A percentile compares a stretch with the other conserved stretches of the same genome.
Conservation (phyloP, 2,329 filamentous ascomycete genomes). For the Talaromyces sp. region DNA sequence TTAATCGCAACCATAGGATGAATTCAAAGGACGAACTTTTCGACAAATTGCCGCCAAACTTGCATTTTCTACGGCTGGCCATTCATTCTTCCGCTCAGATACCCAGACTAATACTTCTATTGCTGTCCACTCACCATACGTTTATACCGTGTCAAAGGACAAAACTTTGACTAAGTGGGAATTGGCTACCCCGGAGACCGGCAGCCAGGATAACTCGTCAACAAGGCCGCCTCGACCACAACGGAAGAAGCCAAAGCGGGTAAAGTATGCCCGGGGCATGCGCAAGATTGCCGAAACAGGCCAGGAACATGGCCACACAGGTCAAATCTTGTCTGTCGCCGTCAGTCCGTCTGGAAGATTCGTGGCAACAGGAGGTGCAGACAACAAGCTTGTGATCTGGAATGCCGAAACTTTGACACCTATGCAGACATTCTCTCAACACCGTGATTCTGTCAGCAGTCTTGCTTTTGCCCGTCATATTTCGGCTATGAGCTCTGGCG, state of each 20-base stretch:
- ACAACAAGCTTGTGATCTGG: conserved; percentile 85
- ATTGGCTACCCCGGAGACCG: conserved; percentile 62
- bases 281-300: conserved; percentile 42
- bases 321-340: conserved; percentile 78
- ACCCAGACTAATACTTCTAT: conserved; percentile 77
- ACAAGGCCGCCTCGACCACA: conserved; percentile 58
- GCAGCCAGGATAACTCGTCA: conserved; percentile 66
- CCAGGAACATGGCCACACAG: conserved; percentile 72
- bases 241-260: conserved; percentile 48
- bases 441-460: conserved; percentile 83
- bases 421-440: conserved; percentile 83
- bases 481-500: conserved; percentile 55
- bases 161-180: conserved; percentile 86
- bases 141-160: conserved; percentile 89
- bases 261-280: conserved; percentile 53
- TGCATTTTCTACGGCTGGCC: conserved; percentile 67
- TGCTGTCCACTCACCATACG: conserved; percentile 75
- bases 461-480: conserved; percentile 83
- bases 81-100: conserved; percentile 77
- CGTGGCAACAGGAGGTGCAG: conserved; percentile 84
- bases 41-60: conserved; percentile 74
- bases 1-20: conserved; percentile 55
- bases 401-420: conserved; percentile 77
- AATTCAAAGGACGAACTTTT: conserved; percentile 88
- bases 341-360: conserved; percentile 88